phyloP scores from a whole-genome alignment of 179 eudicot genomes.

The Silene coronaria region DNA sequence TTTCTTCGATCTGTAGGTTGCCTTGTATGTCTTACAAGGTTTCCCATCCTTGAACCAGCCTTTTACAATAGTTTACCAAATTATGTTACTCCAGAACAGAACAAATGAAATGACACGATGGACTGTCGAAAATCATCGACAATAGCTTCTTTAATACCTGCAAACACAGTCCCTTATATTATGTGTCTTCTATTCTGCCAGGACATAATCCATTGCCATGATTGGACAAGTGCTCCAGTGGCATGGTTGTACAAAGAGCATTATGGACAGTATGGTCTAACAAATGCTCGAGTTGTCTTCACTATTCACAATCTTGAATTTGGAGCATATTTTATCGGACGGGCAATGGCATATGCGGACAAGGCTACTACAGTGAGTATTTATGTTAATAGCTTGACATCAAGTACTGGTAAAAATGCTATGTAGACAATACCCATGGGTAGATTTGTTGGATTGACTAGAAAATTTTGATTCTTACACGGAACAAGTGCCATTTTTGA shows the following conservation, averaged over 20 bases:
- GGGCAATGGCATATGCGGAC: constrained; percentile 49
- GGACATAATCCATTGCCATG: constrained; percentile 99
- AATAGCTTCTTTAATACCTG: background rate
- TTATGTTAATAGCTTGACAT: background rate
- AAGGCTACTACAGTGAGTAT: constrained; percentile 1
- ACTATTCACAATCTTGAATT: constrained; percentile 25
- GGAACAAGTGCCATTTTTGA: background rate
- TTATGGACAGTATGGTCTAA: constrained; percentile 78
- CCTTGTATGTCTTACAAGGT: background rate
- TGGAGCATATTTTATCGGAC: constrained; percentile 66
- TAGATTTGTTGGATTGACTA: background rate
- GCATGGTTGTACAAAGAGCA: constrained; percentile 92
- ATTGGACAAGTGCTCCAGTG: constrained; percentile 99
- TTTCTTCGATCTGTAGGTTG: constrained; percentile 3
- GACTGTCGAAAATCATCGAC: too few species aligned
- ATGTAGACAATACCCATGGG: background rate
- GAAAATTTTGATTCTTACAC: background rate
- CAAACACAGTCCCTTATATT: background rate
- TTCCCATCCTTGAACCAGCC: background rate
- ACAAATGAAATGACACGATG: background rate
- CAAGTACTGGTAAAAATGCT: background rate
- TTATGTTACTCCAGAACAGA: background rate
- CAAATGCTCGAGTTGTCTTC: constrained; percentile 11
- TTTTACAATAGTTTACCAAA: background rate
- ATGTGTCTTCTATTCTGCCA: constrained; percentile 26